Base-by-base conservation (phyloP, 805 yeast genomes). In the Spathaspora sp. region DNA sequence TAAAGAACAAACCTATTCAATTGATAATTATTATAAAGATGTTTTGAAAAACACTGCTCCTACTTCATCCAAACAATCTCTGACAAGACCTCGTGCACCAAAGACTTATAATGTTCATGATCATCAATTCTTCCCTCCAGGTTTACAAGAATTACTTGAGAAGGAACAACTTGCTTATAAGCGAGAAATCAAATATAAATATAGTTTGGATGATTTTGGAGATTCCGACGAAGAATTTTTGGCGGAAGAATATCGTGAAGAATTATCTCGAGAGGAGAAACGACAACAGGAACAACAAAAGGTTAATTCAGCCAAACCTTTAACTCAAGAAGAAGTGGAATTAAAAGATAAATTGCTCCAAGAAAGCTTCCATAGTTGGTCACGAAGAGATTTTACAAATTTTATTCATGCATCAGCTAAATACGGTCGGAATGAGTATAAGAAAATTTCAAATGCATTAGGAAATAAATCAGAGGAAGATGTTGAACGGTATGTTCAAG, bases 1-100 rank as follows among this genome's bases (percentile, higher is more conserved):
- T 56, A 87, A 86, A 56, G 92, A 87, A 55, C 90, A 86, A 58
- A 83, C 87, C 1, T 88, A 87, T 58, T 83, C 89, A 0, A 80
- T 87, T 46, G 94, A 87, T 66, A 86, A 83, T 43, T 86, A 86
- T 62, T 86, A 86, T 58, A 86, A 83, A 58, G 92, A 86, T 61
- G 86, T 86, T 32, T 68, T 87, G 57, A 75, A 75, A 43, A 72
- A 77, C 0, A 56, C 60, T 9, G 52, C 40, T 10, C 55, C 61
- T 9, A 51, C 56, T 1, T 39, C 46, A 42, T 55, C 53, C 39
- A 55, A 50, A 57, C 23, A 19, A n/a, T 17, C 44, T 7, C 17
- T 28, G 14, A 32, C 8, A 16, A 44, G 32, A 58, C 51, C 53
- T 56, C 78, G 76, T 56, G 81, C 87, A 1, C 93, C 94, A 5